Evolutionary conservation across 2,329 filamentous ascomycete species (phyloP), one percentile per base, ranked within the genome.

Genomic region (Microcera coccophila): DNA sequence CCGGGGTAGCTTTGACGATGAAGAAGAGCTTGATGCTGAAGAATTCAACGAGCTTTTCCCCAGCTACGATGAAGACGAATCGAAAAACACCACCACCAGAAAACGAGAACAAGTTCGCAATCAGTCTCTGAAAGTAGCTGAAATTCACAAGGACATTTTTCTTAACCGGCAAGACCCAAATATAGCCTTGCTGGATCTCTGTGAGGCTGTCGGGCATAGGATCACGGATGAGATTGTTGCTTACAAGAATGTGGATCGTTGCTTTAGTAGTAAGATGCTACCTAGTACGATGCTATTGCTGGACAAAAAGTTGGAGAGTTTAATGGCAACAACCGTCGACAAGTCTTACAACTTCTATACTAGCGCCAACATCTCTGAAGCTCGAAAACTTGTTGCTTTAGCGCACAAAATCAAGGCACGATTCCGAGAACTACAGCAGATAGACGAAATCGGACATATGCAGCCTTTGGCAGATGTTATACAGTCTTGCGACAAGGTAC

Each of bases 41-140:
- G 87, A 93, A 50, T 84, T 95, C 51, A 76, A 83, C 16, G 78
- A 85, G 50, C 70, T 97, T 5, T 97, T 97, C 68, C 91, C 91
- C 2, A 79, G 78, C 4, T 94, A 82, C 50, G 82, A 87, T 12
- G 74, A 77, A 1, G 74, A 76, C 1, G 63, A 71, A 3, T 61
- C 69, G 36, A 62, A 64, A 38, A 54, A 51, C 7, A 38, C 53
- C 2, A 52, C 52, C 41, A 54, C 50, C 44, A 67, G 62, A 37
- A 63, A 54, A 39, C 62, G 51, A 45, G 66, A 66, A 36, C 62
- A 64, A 53, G 72, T 75, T 46, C 79, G 74, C 44, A 72, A 71
- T 32, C 70, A 81, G 43, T 80, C 85, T 5, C 64, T 85, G 47
- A 71, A 74, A 47, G 67, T 90, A 15, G 78, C 85, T 3, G 69